These are phyloP conservation scores for Balakata baccata DNA, from an alignment of 345 rosid species.

Conservation along the genomic window DNA sequence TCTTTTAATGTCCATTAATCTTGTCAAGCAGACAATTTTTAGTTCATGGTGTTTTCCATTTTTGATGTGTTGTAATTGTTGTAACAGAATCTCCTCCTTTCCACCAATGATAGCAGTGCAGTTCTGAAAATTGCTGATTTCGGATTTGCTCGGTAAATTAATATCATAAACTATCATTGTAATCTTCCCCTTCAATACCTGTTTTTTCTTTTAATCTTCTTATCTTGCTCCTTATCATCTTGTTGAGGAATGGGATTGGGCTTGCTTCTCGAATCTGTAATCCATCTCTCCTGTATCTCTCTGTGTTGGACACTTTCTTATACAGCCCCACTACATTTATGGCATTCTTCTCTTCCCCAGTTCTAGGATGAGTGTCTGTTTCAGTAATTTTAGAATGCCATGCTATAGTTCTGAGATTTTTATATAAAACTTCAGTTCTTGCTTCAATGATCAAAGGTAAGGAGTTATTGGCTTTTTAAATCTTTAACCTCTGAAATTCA, in stretches of 20 bases:
- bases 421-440: neutral
- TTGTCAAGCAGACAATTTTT: conserved; percentile 7
- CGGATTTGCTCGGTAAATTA: conserved; percentile 93
- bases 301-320: neutral
- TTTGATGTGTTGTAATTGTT: conserved; percentile 35
- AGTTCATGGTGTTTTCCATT: conserved; percentile 16
- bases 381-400: neutral
- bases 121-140: conserved; percentile 95
- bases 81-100: conserved; percentile 90
- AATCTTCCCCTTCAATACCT: neutral
- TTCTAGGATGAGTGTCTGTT: neutral
- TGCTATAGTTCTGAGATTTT: neutral
- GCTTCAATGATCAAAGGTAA: neutral
- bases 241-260: neutral
- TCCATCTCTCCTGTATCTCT: neutral
- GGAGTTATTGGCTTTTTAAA: neutral
- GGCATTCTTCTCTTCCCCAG: neutral
- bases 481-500: neutral
- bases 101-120: conserved; percentile 55
- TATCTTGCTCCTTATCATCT: neutral
- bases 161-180: conserved; percentile 3
- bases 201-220: neutral
- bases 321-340: neutral
- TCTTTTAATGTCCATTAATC: conserved; percentile 9
- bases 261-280: neutral